These are phyloP conservation scores for Nothophytophthora sp. DNA, from an alignment of 352 stramenopile genomes.

Conservation along the genomic window DNA sequence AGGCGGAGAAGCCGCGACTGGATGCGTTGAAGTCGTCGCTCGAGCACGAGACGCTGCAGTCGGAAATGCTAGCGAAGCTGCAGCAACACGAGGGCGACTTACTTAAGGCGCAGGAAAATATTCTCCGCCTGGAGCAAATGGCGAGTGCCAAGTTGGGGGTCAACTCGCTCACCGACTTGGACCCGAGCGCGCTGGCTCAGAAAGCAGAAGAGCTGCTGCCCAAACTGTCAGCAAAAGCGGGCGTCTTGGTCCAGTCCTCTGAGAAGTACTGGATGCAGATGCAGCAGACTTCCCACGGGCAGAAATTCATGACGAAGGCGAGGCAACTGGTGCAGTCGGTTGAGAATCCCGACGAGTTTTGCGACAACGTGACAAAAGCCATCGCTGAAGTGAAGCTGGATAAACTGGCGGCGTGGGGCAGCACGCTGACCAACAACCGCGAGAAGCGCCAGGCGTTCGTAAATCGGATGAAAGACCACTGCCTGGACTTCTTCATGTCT, in stretches of 20 bases:
- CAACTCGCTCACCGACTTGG: slow-evolving; percentile 51
- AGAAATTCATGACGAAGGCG: slow-evolving; percentile 65
- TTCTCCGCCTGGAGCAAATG: slow-evolving; percentile 55
- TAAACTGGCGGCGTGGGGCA: slow-evolving; percentile 69
- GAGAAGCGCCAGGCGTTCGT: slow-evolving; percentile 81
- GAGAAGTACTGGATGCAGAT: slow-evolving; percentile 75
- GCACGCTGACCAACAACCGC: slow-evolving; percentile 53
- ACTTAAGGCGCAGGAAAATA: slow-evolving; percentile 54
- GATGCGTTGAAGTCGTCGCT: slow-evolving; percentile 39
- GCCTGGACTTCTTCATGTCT: slow-evolving; percentile 86
- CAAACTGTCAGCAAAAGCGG: slow-evolving; percentile 50
- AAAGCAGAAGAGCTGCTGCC: slow-evolving; percentile 73
- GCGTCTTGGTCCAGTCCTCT: slow-evolving; percentile 55
- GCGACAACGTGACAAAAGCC: slow-evolving; percentile 67
- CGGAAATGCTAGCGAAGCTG: slow-evolving; percentile 47
- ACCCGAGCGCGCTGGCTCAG: slow-evolving; percentile 51
- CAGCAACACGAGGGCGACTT: slow-evolving; percentile 66
- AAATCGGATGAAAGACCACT: slow-evolving; percentile 82
- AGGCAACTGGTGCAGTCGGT: slow-evolving; percentile 74
- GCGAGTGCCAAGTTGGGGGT: slow-evolving; percentile 65
- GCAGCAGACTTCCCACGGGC: slow-evolving; percentile 68
- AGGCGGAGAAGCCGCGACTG: slow-evolving; percentile 43
- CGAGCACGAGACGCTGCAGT: slow-evolving; percentile 41
- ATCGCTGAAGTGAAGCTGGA: slow-evolving; percentile 72
- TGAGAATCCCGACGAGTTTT: slow-evolving; percentile 75